Conservation (phyloP, 179 eudicot species). For the Spergularia azorica region DNA sequence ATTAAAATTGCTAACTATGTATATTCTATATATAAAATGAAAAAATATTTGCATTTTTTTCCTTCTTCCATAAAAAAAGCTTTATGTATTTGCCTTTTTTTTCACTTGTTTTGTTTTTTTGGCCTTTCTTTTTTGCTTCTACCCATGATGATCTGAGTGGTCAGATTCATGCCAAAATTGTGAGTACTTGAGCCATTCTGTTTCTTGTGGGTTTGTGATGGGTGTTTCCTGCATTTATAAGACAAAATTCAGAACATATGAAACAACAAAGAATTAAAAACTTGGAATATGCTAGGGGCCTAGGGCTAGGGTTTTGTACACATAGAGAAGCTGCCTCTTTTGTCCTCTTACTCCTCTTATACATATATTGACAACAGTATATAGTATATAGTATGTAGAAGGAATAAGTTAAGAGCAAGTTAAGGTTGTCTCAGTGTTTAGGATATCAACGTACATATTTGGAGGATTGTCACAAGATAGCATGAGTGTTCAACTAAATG, state of each 20-base stretch:
- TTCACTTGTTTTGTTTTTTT: background rate
- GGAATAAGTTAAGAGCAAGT: too few relatives aligned
- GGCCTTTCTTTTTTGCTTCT: slow-evolving; percentile 24
- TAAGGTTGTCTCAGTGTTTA: too few relatives aligned
- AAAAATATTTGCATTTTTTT: slow-evolving; percentile 16
- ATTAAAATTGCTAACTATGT: background rate
- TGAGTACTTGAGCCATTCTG: slow-evolving; percentile 76
- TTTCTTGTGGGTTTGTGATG: slow-evolving; percentile 56
- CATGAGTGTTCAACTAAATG: too few relatives aligned
- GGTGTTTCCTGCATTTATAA: slow-evolving; percentile 59
- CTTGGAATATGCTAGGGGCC: slow-evolving; percentile 19
- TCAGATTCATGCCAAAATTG: slow-evolving; percentile 77
- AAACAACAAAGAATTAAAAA: background rate
- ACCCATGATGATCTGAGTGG: slow-evolving; percentile 81
- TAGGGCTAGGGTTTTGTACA: slow-evolving; percentile 32
- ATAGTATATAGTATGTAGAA: too few relatives aligned
- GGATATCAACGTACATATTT: too few relatives aligned
- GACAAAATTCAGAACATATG: too few relatives aligned
- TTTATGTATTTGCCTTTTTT: background rate
- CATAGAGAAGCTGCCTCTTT: slow-evolving; percentile 21
- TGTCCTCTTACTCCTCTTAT: slow-evolving; percentile 7
- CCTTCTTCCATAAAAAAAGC: background rate
- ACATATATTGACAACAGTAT: too few relatives aligned
- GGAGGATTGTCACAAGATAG: too few relatives aligned
- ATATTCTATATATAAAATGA: background rate